These are phyloP conservation scores for Phytophthora sp. DNA, from an alignment of 352 stramenopile genomes.

Conservation along the genomic window DNA sequence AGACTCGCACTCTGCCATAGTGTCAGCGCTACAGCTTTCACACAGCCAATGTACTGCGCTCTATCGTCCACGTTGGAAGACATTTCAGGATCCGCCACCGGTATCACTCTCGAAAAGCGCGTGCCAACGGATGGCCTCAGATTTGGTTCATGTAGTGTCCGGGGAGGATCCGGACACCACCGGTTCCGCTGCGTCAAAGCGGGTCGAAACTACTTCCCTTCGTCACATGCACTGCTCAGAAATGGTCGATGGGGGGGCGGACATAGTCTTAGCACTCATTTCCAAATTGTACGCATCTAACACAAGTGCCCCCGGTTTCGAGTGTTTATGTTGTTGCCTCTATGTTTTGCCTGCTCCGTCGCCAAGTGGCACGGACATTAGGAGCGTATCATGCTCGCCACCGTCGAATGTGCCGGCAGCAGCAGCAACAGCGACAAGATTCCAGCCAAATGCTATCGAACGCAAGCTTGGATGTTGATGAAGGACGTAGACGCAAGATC, in stretches of 20 bases:
- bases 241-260: too few species aligned
- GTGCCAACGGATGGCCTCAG: neutral
- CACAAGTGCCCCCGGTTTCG: too few species aligned
- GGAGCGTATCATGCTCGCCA: conserved; percentile 33
- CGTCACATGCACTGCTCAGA: too few species aligned
- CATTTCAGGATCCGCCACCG: too few species aligned
- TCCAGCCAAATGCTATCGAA: neutral
- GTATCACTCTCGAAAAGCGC: neutral
- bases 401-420: conserved; percentile 22
- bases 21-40: neutral
- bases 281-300: too few species aligned
- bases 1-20: too few species aligned
- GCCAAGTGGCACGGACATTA: neutral
- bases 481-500: conserved; percentile 34
- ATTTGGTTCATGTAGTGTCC: neutral
- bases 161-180: too few species aligned
- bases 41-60: neutral
- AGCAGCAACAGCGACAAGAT: neutral
- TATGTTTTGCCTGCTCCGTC: neutral
- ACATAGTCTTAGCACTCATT: too few species aligned
- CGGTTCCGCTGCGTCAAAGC: too few species aligned
- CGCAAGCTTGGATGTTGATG: neutral
- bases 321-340: too few species aligned
- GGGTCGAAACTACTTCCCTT: too few species aligned
- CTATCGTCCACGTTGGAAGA: neutral